Base-by-base conservation (phyloP, 441 rosid genomes). In the Syzygium malaccense region DNA sequence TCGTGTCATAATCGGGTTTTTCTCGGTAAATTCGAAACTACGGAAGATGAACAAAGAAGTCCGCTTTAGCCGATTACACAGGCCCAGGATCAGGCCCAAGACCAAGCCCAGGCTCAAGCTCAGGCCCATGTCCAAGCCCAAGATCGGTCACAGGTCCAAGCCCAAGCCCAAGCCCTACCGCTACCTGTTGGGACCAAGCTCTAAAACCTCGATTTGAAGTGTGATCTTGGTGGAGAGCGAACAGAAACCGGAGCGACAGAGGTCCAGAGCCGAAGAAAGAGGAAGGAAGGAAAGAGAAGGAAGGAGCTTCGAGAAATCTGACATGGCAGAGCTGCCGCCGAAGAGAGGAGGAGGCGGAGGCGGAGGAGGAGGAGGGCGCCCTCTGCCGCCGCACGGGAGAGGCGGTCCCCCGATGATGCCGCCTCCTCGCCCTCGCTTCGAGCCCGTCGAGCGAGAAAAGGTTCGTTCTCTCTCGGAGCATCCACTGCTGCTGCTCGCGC, bases 361-460 rank as follows among this genome's bases (percentile, higher is more conserved):
- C 1, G 66, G 78, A 4, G 68, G 68, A 60, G 78, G 79, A 28
- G 86, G 86, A 84, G 86, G 98, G 33, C 92, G 96, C 86, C 94
- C 94, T 5, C 55, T 94, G n/a, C 94, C 92, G 75, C 94, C 94
- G 25, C 91, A 95, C 80, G 93, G 94, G 7, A 92, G 96, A 89
- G 87, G 89, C 84, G 94, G 92, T 83, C 94, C 89, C 32, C 95
- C 94, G 78, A 95, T 92, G 54, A 88, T 86, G 49, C 90, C 86
- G 32, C 95, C 95, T 20, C 94, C 95, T 58, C 96, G 95, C n/a
- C 92, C 91, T 86, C 96, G 94, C 85, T 53, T 93, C 51, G 96
- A 92, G 87, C 98, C 98, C 49, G 96, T 96, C 45, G 99, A 96
- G 92, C 98, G 98, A 32, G 99, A 96, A 85, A 97, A 96, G 98